phyloP scores from a whole-genome alignment of 2,329 filamentous ascomycete genomes.

The Teratosphaeria pseudoeucalypti region DNA sequence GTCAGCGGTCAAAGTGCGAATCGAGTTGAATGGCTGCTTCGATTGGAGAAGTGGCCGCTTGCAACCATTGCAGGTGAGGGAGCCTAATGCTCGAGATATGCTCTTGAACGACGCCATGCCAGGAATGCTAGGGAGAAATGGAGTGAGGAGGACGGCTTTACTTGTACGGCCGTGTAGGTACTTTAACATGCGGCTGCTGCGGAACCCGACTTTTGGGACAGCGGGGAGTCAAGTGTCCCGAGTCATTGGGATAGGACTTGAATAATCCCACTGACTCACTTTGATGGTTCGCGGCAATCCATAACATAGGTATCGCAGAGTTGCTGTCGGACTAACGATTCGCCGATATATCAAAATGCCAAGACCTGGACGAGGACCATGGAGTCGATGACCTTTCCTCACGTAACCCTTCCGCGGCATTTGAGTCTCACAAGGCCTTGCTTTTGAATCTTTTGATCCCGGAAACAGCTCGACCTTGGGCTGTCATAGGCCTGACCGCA shows the following conservation, averaged over 20 bases:
- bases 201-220: neutral
- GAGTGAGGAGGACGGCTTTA: neutral
- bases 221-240: neutral
- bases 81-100: conserved; percentile 29
- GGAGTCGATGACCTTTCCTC: neutral
- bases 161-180: neutral
- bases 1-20: conserved; percentile 32
- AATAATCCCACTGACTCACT: neutral
- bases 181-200: neutral
- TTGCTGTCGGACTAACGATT: neutral
- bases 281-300: no score
- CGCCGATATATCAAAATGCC: neutral
- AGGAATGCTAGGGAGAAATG: neutral
- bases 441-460: neutral
- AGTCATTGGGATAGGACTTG: neutral
- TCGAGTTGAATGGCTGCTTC: conserved; percentile 24
- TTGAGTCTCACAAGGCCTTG: neutral
- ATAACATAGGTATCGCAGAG: no score
- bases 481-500: conserved; percentile 5
- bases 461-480: neutral
- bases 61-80: conserved; percentile 24
- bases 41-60: conserved; percentile 19
- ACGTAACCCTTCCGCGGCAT: neutral
- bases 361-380: neutral
- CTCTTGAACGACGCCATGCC: conserved; percentile 33